Evolutionary conservation across 2,329 filamentous ascomycete genomes (phyloP), one percentile per base, ranked within the genome.

Genomic region (Lasiodiplodia citricola): DNA sequence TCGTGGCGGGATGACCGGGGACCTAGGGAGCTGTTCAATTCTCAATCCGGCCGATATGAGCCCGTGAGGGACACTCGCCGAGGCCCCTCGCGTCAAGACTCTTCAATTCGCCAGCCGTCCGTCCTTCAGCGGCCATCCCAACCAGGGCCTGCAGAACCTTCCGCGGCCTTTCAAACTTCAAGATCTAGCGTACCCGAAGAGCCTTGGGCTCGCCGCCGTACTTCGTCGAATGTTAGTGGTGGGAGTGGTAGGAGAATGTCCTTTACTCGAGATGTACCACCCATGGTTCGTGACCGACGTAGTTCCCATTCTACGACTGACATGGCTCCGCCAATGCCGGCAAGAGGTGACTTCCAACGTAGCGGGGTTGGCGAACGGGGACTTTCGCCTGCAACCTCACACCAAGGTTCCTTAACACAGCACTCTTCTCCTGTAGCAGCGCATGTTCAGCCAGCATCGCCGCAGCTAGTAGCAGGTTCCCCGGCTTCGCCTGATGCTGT

Each of bases 11-110:
- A 97, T 70, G 87, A 90, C 5, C 84, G 87, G 68, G 84, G 86
- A 13, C 90, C 88, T 70, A 86, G 92, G 68, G 94, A 98, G 78
- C 84, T 98, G 0, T 98, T 90, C 82, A 97, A 98, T 78, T 97
- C 95, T n/a, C 92, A 96, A 67, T 97, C 93, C 66, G 95, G 95
- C 21, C 91, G 93, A 63, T 97, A 97, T 74, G 95, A 98, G 77
- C 94, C 94, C 18, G 95, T 94, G 3, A 84, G 87, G 65, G 93
- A 97, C 67, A 84, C 82, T 71, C 90, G 94, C 47, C 89, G 93
- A 72, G 88, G 88, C 21, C 89, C 91, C 37, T 52, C 60, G 28
- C 83, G 87, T 71, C 88, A 91, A 64, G 87, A 89, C 67, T 92
- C 96, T 67, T 86, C 87, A 70, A 85, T 88, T 68, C 88, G 92